Evolutionary conservation across 2,329 filamentous ascomycete genomes (phyloP).

Genomic region (Penicillium sp.): DNA sequence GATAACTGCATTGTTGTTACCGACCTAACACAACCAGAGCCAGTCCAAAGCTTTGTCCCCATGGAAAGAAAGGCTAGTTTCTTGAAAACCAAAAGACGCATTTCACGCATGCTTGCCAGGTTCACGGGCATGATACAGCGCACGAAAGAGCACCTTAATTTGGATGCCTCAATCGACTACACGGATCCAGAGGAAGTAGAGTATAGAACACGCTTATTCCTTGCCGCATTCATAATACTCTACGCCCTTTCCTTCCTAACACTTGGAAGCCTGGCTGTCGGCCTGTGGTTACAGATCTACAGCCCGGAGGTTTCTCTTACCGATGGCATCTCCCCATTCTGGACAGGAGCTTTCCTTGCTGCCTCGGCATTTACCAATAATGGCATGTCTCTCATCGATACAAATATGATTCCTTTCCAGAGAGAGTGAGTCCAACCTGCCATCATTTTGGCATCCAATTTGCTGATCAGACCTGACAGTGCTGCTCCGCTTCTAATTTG

Average conservation of each 20-base stretch:
- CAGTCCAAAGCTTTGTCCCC: not conserved
- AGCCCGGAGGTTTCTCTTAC: constrained; percentile 39
- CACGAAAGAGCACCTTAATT: not conserved
- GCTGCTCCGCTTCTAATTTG: constrained; percentile 46
- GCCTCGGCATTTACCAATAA: constrained; percentile 56
- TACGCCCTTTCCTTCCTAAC: constrained; percentile 51
- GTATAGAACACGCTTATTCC: constrained; percentile 39
- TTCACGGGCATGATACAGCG: not conserved
- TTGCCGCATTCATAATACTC: constrained; percentile 38
- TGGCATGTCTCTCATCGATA: constrained; percentile 54
- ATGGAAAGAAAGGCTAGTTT: not conserved
- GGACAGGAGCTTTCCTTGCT: constrained; percentile 51
- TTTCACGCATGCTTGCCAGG: not conserved
- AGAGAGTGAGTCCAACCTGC: constrained; percentile 26
- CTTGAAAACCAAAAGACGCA: not conserved
- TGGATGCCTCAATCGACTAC: constrained; percentile 27
- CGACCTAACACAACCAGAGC: not conserved
- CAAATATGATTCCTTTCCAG: constrained; percentile 52
- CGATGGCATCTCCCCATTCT: constrained; percentile 53
- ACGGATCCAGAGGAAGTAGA: constrained; percentile 42
- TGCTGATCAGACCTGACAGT: constrained; percentile 17
- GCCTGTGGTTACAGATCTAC: constrained; percentile 46
- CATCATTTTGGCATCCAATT: not conserved
- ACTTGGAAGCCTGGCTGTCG: constrained; percentile 48
- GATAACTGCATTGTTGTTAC: not conserved